Evolutionary conservation across 2,329 filamentous ascomycete species (phyloP).

Genomic region (Colletotrichum melonis): DNA sequence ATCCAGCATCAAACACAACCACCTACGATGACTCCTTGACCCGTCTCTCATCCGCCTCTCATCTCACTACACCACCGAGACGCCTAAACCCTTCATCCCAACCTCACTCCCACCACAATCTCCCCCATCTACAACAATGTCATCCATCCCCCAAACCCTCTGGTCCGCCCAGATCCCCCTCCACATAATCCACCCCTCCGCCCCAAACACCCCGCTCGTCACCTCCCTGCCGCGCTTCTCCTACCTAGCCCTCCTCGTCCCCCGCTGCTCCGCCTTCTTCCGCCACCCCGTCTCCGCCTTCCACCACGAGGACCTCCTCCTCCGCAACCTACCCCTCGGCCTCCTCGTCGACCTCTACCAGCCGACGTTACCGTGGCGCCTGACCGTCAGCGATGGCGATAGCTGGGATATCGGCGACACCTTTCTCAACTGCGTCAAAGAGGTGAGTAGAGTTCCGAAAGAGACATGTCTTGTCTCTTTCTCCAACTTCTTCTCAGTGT

Average conservation of each 20-base stretch:
- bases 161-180: conserved; percentile 67
- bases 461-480: neutral
- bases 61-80: neutral
- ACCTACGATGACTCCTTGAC: conserved; percentile 17
- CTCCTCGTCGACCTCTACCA: conserved; percentile 68
- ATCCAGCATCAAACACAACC: neutral
- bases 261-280: conserved; percentile 66
- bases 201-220: conserved; percentile 61
- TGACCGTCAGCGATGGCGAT: conserved; percentile 64
- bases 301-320: conserved; percentile 65
- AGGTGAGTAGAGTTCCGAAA: conserved; percentile 54
- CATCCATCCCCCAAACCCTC: conserved; percentile 57
- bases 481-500: neutral
- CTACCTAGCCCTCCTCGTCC: conserved; percentile 68
- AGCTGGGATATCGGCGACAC: conserved; percentile 72
- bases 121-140: conserved; percentile 1
- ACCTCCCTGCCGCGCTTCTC: conserved; percentile 67
- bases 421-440: conserved; percentile 73
- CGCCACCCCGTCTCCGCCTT: conserved; percentile 67
- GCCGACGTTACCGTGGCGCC: conserved; percentile 64
- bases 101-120: too few species aligned
- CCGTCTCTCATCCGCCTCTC: neutral
- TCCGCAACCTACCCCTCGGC: conserved; percentile 65
- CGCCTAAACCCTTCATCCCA: neutral
- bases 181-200: conserved; percentile 62